A percentile compares a stretch with the other conserved stretches of the same genome.
These are phyloP conservation scores for Novymonas esmeraldas DNA, from an alignment of 208 protist species.

Conservation along the genomic window DNA sequence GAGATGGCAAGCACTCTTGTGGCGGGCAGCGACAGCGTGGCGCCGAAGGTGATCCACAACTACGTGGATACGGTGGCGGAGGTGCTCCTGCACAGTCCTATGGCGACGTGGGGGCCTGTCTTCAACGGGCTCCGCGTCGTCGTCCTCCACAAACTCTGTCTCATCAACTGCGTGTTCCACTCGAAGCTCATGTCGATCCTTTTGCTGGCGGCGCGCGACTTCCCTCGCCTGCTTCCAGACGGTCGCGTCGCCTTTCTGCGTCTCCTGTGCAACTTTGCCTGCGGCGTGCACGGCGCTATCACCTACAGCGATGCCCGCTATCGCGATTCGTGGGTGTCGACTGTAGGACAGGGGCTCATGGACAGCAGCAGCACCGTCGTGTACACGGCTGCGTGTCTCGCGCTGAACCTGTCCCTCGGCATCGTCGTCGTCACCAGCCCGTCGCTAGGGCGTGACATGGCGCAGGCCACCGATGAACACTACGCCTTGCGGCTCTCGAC, in stretches of 20 bases:
- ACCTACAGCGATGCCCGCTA: conserved; percentile 48
- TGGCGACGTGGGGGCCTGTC: conserved; percentile 64
- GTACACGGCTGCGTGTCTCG: conserved; percentile 77
- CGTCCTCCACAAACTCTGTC: conserved; percentile 63
- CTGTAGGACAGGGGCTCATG: conserved; percentile 62
- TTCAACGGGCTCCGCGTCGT: conserved; percentile 76
- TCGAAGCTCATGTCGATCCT: conserved; percentile 48
- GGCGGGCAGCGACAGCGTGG: conserved; percentile 41
- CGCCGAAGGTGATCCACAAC: conserved; percentile 28
- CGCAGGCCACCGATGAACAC: conserved; percentile 21
- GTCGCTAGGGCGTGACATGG: conserved; percentile 40
- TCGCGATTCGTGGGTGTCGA: conserved; percentile 53
- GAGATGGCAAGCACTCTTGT: conserved; percentile 29
- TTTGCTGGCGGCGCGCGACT: conserved; percentile 48
- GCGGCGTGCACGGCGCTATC: conserved; percentile 52
- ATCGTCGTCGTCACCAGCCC: conserved; percentile 40
- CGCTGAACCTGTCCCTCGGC: conserved; percentile 59
- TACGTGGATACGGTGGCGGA: conserved; percentile 56
- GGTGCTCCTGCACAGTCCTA: conserved; percentile 45
- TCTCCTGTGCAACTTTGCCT: conserved; percentile 74
- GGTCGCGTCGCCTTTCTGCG: conserved; percentile 68
- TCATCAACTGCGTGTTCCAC: conserved; percentile 54
- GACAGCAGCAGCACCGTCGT: conserved; percentile 55
- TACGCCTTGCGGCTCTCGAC: conserved; percentile 45
- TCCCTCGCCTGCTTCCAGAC: conserved; percentile 56